Evolutionary conservation across 345 rosid genomes (phyloP).

Genomic region (Leavenworthia alabamica): DNA sequence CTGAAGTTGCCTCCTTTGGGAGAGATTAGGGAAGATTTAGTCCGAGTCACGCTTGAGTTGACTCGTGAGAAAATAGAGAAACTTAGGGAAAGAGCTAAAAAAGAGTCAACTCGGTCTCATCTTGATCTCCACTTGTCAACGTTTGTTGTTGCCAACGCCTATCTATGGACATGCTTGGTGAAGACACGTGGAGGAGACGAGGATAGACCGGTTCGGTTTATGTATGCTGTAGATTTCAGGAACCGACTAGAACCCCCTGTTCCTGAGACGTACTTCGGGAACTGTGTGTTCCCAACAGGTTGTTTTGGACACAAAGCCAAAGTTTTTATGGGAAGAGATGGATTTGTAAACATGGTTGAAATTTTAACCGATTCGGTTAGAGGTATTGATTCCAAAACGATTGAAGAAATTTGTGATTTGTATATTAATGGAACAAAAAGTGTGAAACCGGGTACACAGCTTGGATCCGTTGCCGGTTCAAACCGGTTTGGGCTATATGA

Average conservation of each 20-base stretch:
- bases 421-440: neutral
- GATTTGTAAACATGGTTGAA: constrained; percentile 2
- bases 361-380: neutral
- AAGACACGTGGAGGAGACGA: constrained; percentile 19
- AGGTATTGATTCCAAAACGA: neutral
- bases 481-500: constrained; percentile 12
- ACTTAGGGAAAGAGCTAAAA: constrained; percentile 11
- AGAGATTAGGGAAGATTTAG: neutral
- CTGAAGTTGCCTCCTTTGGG: neutral
- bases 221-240: constrained; percentile 20
- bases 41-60: constrained; percentile 22
- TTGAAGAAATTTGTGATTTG: neutral
- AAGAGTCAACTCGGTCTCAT: neutral
- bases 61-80: constrained; percentile 20
- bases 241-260: constrained; percentile 20
- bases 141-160: constrained; percentile 23
- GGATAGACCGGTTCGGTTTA: neutral
- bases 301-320: neutral
- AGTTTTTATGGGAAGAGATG: neutral
- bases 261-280: constrained; percentile 32
- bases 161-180: constrained; percentile 9
- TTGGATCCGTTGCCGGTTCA: constrained; percentile 12
- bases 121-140: constrained; percentile 25
- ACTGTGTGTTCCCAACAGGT: neutral
- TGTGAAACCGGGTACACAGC: constrained; percentile 6